Base-by-base conservation (phyloP, 148 eudicot species). In the Camellia lanceoleosa region DNA sequence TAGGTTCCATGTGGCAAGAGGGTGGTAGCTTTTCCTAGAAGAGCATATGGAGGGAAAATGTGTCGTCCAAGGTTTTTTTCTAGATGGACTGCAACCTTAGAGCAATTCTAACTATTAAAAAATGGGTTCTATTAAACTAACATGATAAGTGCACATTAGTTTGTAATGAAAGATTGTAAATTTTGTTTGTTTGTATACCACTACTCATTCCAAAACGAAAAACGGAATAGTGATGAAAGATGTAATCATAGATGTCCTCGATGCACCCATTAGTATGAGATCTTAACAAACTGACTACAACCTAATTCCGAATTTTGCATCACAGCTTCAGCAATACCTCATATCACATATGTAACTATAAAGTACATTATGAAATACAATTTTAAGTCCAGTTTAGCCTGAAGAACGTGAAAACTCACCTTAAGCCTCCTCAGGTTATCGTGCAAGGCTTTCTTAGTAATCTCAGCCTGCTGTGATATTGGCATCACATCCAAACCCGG, bases 371-470 rank as follows among this genome's bases (percentile, higher is more conserved):
- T 46, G 60, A 49, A 77, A 38, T 63, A 16, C 30, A 64, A 47
- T 49, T 47, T 49, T 0, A 65, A 46, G 19, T 6, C 7, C 74
- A 46, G 15, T 49, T 71, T 38, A 71, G 58, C 60, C 0, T 64
- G 23, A 68, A 70, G 12, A 70, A 60, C 13, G 30, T 23, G 70
- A 42, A 73, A 55, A 73, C 78, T 42, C 87, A 95, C 99, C 93
- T 89, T 90, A 59, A 94, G 87, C 89, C 95, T 87, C 88, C 23
- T 87, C 69, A 94, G 56, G 79, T 87, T 96, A 72, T 96, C 95
- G 44, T 81, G 88, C 85, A 93, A 80, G 14, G 99, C 99, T 83
- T 87, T 90, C 84, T 77, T 93, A 52, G 99, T 89, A 85, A 92
- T 46, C 85, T 92, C 88, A 69, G 99, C 95, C 83, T 93, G 94